Evolutionary conservation across 331 rosid genomes (phyloP), one percentile per base, ranked within the genome.

Genomic region (Stylosanthes scabra): DNA sequence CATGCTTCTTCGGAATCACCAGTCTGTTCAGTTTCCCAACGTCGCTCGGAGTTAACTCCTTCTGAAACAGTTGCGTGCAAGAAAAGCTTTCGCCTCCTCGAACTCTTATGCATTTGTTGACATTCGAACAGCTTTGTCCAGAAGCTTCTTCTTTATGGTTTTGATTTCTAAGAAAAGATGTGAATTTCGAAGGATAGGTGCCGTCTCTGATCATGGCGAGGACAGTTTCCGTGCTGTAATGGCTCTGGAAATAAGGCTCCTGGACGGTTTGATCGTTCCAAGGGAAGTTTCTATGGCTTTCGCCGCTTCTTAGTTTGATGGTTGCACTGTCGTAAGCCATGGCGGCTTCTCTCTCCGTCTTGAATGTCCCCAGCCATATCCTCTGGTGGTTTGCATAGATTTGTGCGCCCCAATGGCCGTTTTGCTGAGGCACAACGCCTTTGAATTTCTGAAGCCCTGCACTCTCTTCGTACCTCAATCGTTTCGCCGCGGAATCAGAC

Each of bases 341-440:
- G 34, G 93, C 93, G 1, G 96, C 96, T 8, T 88, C 90, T 50
- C 16, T 47, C 70, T 84, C 85, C 0, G 89, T 74, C 27, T 78
- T 84, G 84, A 90, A 90, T 1, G 91, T 90, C 10, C 96, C 96
- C 0, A 90, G 83, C 93, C 96, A 90, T 6, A 89, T 74, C 74
- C 96, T 84, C 28, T 89, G 86, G 74, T 85, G 92, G 6, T 87
- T 83, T 71, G 88, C 86, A 5, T 89, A 89, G 64, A 89, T 85
- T 13, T 89, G 96, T 12, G 96, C 89, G 39, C 96, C 96, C 93
- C 91, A 90, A 75, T 88, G 80, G 20, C 96, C 96, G 13, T 86
- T 90, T 70, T 76, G 86, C 66, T 88, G 93, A 50, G 76, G 79
- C 63, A 88, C 88, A 14, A 88, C 82, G 1, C 96, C 96, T 64